Conservation (phyloP, 2,329 filamentous ascomycete species). For the Pseudogymnoascus sp. region DNA sequence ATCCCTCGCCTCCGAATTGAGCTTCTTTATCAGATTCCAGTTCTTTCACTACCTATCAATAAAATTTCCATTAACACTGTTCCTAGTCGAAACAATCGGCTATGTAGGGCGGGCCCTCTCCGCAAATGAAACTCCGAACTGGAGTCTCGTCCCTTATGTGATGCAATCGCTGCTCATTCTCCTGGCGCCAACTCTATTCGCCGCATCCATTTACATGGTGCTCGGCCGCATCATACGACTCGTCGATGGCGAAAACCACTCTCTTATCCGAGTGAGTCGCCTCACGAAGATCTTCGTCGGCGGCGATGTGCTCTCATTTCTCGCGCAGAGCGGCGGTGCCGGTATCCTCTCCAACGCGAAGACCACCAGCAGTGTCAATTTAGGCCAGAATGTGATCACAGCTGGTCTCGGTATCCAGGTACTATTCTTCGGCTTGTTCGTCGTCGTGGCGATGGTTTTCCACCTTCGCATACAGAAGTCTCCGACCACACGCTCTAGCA, state of each 20-base stretch:
- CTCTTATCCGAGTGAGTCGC: slow-evolving; percentile 30
- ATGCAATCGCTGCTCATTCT: slow-evolving; percentile 29
- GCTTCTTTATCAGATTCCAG: too few relatives aligned
- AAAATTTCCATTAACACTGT: too few relatives aligned
- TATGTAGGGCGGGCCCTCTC: too few relatives aligned
- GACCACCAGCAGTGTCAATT: slow-evolving; percentile 19
- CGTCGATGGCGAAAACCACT: slow-evolving; percentile 31
- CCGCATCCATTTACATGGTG: slow-evolving; percentile 35
- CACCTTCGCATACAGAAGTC: background rate
- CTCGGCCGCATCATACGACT: slow-evolving; percentile 34
- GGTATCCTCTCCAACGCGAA: slow-evolving; percentile 27
- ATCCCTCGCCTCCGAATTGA: too few relatives aligned
- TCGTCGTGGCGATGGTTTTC: slow-evolving; percentile 20
- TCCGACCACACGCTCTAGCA: background rate
- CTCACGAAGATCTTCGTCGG: slow-evolving; percentile 40
- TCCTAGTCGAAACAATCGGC: too few relatives aligned
- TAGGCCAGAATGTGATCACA: slow-evolving; percentile 37
- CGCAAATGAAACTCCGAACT: too few relatives aligned
- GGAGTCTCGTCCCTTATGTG: too few relatives aligned
- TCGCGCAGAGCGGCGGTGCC: slow-evolving; percentile 31
- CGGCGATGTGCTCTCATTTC: slow-evolving; percentile 40
- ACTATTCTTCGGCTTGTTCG: slow-evolving; percentile 45
- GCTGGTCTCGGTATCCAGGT: slow-evolving; percentile 45
- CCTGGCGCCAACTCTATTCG: slow-evolving; percentile 35
- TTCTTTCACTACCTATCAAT: too few relatives aligned